Evolutionary conservation across 306 rosid genomes (phyloP), one percentile per base, ranked within the genome.

Genomic region (Cucurbita maxima): DNA sequence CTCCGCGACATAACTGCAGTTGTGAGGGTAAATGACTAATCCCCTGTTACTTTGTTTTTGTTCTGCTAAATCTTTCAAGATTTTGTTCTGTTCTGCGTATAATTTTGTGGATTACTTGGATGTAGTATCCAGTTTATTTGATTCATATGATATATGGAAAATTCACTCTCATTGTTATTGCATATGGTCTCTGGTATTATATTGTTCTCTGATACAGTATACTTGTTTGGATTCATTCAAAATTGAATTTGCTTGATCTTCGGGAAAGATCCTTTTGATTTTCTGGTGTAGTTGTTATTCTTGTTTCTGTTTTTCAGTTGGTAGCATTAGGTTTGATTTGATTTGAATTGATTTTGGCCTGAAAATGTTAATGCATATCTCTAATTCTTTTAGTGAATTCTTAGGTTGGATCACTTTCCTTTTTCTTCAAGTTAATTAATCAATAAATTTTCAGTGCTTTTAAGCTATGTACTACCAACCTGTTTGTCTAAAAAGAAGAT

Each of bases 1-100:
- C 86, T 93, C 10, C 86, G 85, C 0, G 90, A 90, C 22, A 80
- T 93, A 61, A 88, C 92, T n/a, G 81, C 79, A 10, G 71, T 88
- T 18, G 75, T 41, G 30, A 72, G 89, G 81, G 98, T 93, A 85
- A 68, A 43, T 47, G 12, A 22, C 40, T 25, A 45, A 16, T 9
- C 12, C 41, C 25, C 36, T 54, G 8, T 38, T 43, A 44, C 44
- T 76, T 58, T 74, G 3, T n/a, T 34, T 41, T 15, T 3, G 30
- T 18, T 73, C 63, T 25, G 20, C 18, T 43, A 11, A 34, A 40
- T 54, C 43, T 37, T 64, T 59, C 34, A 43, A 64, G 8, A 2
- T 15, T 71, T 10, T 58, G 12, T 18, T 19, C 37, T 10, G 54
- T 43, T 47, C 19, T 47, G 19, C 43, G 5, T 69, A 11, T 5